Conservation (phyloP, 2,329 filamentous ascomycete genomes). For the Apiospora pterosperma region DNA sequence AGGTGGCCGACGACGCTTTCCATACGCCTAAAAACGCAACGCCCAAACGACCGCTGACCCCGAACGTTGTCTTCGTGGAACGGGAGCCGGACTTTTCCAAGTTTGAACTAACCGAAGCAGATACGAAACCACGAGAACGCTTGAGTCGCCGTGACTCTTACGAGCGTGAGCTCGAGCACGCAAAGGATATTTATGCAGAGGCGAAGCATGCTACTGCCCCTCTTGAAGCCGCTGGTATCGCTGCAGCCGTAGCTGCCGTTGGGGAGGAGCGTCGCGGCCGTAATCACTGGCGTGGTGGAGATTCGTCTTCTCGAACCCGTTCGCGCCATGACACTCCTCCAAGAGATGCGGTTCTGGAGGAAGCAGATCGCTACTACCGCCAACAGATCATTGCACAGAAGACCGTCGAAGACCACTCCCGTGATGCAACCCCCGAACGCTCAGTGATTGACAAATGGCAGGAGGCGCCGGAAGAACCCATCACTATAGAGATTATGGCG, state of each 20-base stretch:
- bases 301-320: constrained; percentile 29
- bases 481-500: constrained; percentile 46
- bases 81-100: constrained; percentile 48
- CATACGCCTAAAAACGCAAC: constrained; percentile 38
- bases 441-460: constrained; percentile 57
- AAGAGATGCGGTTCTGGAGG: constrained; percentile 49
- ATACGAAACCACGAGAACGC: constrained; percentile 30
- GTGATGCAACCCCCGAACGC: constrained; percentile 46
- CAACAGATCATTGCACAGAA: constrained; percentile 51
- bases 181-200: constrained; percentile 41
- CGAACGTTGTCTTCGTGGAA: constrained; percentile 50
- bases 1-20: constrained; percentile 51
- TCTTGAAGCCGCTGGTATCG: constrained; percentile 44
- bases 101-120: constrained; percentile 20
- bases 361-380: constrained; percentile 57
- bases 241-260: constrained; percentile 43
- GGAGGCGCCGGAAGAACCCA: constrained; percentile 22
- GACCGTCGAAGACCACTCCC: constrained; percentile 50
- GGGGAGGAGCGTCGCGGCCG: constrained; percentile 33
- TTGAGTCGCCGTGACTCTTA: constrained; percentile 49
- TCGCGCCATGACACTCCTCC: constrained; percentile 29
- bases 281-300: constrained; percentile 28
- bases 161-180: constrained; percentile 43
- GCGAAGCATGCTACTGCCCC: constrained; percentile 46
- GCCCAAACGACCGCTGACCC: constrained; percentile 42